These are phyloP conservation scores for Fraxinus sp. DNA, from an alignment of 305 asterid genomes.

Conservation along the genomic window DNA sequence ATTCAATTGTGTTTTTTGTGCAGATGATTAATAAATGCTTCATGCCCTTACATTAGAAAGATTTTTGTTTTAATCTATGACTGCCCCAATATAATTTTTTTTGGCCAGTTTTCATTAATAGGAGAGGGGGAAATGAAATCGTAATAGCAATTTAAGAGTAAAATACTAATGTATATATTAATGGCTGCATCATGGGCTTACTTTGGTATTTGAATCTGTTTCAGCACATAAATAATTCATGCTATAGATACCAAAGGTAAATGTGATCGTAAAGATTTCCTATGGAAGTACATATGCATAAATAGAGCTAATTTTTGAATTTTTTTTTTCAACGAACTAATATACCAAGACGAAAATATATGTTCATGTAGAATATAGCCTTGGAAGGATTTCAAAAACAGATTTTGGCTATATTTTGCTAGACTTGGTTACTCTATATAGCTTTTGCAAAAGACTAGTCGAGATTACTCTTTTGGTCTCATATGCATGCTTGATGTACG, in stretches of 20 bases:
- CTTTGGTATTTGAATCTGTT: not conserved
- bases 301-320: not conserved
- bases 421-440: not conserved
- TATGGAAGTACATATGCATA: conserved; percentile 9
- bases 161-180: not conserved
- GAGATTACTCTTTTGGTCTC: not conserved
- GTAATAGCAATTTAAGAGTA: not conserved
- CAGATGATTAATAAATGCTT: conserved; percentile 20
- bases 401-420: not conserved
- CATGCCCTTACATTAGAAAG: not conserved
- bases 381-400: not conserved
- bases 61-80: not conserved
- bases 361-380: not conserved
- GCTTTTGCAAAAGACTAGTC: not conserved
- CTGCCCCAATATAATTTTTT: conserved; percentile 16
- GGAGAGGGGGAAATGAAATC: not conserved
- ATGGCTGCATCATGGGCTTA: not conserved
- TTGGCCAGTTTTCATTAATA: not conserved
- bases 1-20: conserved; percentile 17
- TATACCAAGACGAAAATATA: not conserved
- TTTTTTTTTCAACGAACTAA: not conserved
- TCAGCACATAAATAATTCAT: not conserved
- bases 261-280: not conserved
- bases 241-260: not conserved
- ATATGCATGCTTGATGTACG: not conserved